Conservation (phyloP, 2,329 filamentous ascomycete species). For the Ophiognomonia clavigignenti-juglandacearum region DNA sequence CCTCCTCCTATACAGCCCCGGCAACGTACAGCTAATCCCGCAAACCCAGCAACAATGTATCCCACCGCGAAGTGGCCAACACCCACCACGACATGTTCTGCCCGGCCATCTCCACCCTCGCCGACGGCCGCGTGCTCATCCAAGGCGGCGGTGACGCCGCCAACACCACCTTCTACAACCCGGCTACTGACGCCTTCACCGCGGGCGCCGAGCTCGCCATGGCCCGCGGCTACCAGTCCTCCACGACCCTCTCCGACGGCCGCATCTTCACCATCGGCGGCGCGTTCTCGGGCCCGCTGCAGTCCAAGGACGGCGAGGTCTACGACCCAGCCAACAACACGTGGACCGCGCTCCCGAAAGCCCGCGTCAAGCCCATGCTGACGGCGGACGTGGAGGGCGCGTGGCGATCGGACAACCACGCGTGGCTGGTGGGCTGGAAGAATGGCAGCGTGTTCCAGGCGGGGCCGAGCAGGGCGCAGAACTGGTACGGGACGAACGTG, state of each 20-base stretch:
- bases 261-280: constrained; percentile 50
- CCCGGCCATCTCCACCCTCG: constrained; percentile 40
- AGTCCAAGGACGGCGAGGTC: constrained; percentile 47
- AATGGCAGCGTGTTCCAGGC: constrained; percentile 43
- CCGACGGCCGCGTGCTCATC: constrained; percentile 39
- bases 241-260: constrained; percentile 40
- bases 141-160: constrained; percentile 42
- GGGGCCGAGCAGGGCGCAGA: constrained; percentile 44
- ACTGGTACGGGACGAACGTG: constrained; percentile 47
- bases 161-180: constrained; percentile 38
- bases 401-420: constrained; percentile 48
- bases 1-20: too few relatives aligned
- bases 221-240: constrained; percentile 41
- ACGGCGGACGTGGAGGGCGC: constrained; percentile 38
- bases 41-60: not conserved
- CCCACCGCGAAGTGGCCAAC: constrained; percentile 18
- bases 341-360: constrained; percentile 37
- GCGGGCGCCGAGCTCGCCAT: constrained; percentile 32
- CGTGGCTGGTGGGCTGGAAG: constrained; percentile 48
- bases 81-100: constrained; percentile 46
- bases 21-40: not conserved
- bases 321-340: constrained; percentile 34
- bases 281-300: constrained; percentile 38
- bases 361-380: constrained; percentile 37
- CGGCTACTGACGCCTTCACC: constrained; percentile 26